Evolutionary conservation across 176 grass and related monocot species (phyloP).

Genomic region (Aegilops tauschii): DNA sequence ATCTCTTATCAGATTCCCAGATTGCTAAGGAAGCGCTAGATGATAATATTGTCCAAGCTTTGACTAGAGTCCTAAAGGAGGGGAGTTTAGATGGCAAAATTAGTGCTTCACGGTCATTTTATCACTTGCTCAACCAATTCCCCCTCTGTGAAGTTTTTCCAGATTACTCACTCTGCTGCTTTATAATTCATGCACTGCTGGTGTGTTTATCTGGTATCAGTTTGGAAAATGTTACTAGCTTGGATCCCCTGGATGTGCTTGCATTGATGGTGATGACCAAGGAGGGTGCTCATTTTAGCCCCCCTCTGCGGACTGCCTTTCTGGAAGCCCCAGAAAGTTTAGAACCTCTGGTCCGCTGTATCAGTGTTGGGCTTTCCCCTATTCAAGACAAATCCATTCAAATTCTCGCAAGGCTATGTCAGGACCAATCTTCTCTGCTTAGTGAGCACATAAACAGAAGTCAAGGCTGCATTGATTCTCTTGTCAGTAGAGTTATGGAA

Average conservation of each 20-base stretch:
- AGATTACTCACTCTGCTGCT: constrained; percentile 65
- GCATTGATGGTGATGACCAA: constrained; percentile 62
- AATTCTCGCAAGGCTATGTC: constrained; percentile 83
- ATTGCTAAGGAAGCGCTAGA: constrained; percentile 80
- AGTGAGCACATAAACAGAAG: constrained; percentile 74
- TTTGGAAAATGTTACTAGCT: constrained; percentile 48
- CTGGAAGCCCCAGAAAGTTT: constrained; percentile 70
- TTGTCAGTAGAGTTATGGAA: constrained; percentile 73
- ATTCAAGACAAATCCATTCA: constrained; percentile 86
- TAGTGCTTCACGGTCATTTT: constrained; percentile 68
- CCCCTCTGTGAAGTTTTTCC: constrained; percentile 65
- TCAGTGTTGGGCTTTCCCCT: constrained; percentile 63
- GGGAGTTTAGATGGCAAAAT: constrained; percentile 91
- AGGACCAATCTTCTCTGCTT: constrained; percentile 59
- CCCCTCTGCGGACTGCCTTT: constrained; percentile 62
- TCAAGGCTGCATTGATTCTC: constrained; percentile 65
- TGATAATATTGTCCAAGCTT: constrained; percentile 72
- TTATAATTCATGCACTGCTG: constrained; percentile 73
- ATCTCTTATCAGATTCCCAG: constrained; percentile 73
- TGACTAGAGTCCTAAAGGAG: constrained; percentile 81
- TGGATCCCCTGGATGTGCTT: constrained; percentile 73
- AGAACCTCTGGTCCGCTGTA: constrained; percentile 65
- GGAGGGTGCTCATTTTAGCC: constrained; percentile 49
- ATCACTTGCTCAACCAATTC: constrained; percentile 80
- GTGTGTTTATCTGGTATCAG: constrained; percentile 71